Conservation (phyloP, 305 asterid genomes). For the Fraxinus baroniana region DNA sequence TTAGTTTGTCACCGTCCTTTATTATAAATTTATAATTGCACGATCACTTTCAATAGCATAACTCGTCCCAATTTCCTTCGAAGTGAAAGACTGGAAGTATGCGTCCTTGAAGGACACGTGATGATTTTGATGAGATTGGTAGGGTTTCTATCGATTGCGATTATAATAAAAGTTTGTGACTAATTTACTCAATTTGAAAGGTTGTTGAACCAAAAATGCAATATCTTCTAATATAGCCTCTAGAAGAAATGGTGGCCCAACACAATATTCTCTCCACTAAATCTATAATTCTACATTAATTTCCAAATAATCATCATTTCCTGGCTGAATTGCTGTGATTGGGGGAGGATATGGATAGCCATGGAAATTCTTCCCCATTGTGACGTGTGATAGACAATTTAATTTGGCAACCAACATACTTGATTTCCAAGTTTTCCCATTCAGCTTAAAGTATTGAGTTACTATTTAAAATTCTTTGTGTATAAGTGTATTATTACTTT, state of each 20-base stretch:
- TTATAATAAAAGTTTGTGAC: neutral
- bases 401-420: neutral
- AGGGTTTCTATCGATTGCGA: neutral
- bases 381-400: neutral
- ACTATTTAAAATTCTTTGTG: neutral
- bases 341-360: neutral
- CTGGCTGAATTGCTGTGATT: neutral
- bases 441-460: neutral
- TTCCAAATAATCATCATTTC: neutral
- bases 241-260: neutral
- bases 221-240: neutral
- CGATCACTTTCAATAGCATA: neutral
- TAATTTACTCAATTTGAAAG: neutral
- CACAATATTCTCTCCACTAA: neutral
- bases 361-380: neutral
- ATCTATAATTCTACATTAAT: neutral
- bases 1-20: neutral
- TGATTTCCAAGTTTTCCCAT: neutral
- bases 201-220: neutral
- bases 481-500: neutral
- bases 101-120: neutral
- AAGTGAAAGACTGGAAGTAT: neutral
- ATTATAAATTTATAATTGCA: neutral
- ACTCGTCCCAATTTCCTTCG: neutral
- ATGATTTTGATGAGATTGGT: neutral